Evolutionary conservation across 1,284 basidiomycete species (phyloP).

Genomic region (Sphagnurus paluster): DNA sequence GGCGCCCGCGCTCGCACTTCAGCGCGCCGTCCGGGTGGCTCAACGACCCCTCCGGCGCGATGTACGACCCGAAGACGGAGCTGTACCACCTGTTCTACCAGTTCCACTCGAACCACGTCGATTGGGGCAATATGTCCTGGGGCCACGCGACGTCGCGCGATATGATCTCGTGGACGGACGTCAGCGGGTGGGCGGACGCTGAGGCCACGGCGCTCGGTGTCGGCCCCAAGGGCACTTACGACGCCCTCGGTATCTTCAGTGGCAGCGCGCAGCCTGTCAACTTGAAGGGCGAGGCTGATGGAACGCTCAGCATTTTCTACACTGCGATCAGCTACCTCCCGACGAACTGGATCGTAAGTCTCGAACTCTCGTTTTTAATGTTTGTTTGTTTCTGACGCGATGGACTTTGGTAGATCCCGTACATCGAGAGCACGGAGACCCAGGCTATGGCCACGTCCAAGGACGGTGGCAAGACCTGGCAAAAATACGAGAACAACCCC

Average conservation of each 20-base stretch:
- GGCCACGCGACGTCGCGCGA: slow-evolving; percentile 5
- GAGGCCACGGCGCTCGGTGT: background rate
- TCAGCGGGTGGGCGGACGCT: background rate
- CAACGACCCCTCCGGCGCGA: slow-evolving; percentile 1
- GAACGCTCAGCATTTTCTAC: slow-evolving; percentile 4
- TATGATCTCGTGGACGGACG: slow-evolving; percentile 1
- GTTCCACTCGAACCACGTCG: slow-evolving; percentile 6
- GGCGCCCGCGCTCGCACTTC: slow-evolving; percentile 6
- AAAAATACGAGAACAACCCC: slow-evolving; percentile 4
- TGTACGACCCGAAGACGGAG: background rate
- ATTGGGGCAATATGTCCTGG: slow-evolving; percentile 8
- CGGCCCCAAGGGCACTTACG: slow-evolving; percentile 2
- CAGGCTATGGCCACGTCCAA: slow-evolving; percentile 3
- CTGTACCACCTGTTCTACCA: slow-evolving; percentile 6
- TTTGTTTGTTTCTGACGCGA: background rate
- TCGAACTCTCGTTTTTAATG: background rate
- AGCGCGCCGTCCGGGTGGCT: slow-evolving; percentile 2
- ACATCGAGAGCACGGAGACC: background rate
- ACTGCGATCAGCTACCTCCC: slow-evolving; percentile 2
- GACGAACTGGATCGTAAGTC: slow-evolving; percentile 2
- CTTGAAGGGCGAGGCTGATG: slow-evolving; percentile 1
- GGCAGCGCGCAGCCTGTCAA: slow-evolving; percentile 3
- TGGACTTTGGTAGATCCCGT: background rate
- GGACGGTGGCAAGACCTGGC: slow-evolving; percentile 3
- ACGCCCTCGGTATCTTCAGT: slow-evolving; percentile 4